phyloP scores from a whole-genome alignment of 306 rosid species.

The Cicer chorassanicum region DNA sequence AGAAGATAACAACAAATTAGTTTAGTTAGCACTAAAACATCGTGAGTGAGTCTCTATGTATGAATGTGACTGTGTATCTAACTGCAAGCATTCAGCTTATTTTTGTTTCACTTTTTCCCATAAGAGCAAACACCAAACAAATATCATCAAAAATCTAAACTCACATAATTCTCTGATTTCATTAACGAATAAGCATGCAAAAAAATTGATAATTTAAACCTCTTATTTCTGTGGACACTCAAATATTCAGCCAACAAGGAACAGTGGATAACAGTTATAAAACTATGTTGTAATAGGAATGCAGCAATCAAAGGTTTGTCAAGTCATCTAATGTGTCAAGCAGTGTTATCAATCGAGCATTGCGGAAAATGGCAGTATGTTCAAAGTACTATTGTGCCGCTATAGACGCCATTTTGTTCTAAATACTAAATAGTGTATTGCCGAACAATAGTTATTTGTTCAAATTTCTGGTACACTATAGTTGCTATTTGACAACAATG shows the following conservation, averaged over 20 bases:
- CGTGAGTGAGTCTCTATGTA: background rate
- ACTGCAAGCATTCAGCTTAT: conserved; percentile 31
- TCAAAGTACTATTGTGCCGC: no score
- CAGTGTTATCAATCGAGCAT: no score
- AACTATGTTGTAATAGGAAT: no score
- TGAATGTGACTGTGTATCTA: background rate
- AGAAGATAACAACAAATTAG: conserved; percentile 14
- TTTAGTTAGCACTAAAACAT: background rate
- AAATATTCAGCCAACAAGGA: no score
- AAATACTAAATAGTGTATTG: no score
- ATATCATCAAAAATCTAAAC: background rate
- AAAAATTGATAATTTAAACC: background rate
- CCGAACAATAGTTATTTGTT: no score
- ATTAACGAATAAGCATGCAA: background rate
- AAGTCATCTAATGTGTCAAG: conserved; percentile 1
- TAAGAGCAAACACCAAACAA: background rate
- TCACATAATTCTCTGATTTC: background rate
- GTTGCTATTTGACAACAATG: no score
- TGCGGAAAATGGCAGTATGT: no score
- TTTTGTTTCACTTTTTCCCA: background rate
- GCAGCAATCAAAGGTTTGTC: no score
- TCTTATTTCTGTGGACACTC: conserved; percentile 6
- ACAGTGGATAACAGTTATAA: no score
- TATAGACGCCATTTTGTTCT: no score
- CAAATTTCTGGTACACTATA: no score